Evolutionary conservation across 1,284 basidiomycete genomes (phyloP).

Genomic region (Moesziomyces sp.): DNA sequence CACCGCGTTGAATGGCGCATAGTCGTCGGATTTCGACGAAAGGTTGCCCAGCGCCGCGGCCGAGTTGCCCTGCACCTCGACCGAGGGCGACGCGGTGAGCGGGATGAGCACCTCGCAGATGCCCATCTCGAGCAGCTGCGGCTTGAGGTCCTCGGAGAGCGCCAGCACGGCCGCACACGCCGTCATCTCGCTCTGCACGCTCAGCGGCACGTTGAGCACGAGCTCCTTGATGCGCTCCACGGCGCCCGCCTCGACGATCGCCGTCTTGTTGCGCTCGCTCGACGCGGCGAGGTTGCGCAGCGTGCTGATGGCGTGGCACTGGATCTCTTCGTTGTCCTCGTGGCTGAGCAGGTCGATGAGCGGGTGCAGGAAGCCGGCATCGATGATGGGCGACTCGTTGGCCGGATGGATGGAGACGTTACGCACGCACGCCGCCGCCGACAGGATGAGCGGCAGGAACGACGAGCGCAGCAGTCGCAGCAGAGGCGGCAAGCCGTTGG

Average conservation of each 20-base stretch:
- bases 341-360: slow-evolving; percentile 95
- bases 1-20: slow-evolving; percentile 95
- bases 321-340: slow-evolving; percentile 98
- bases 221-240: slow-evolving; percentile 97
- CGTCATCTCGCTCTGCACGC: slow-evolving; percentile 99
- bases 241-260: slow-evolving; percentile 98
- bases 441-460: slow-evolving; percentile 97
- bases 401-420: slow-evolving; percentile 99
- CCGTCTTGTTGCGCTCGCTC: slow-evolving; percentile 97
- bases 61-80: slow-evolving; percentile 98
- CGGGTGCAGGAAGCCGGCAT: slow-evolving; percentile 95
- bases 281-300: slow-evolving; percentile 95
- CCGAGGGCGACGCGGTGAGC: slow-evolving; percentile 91
- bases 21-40: slow-evolving; percentile 92
- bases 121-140: slow-evolving; percentile 88
- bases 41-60: slow-evolving; percentile 97
- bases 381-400: slow-evolving; percentile 99
- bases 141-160: slow-evolving; percentile 66
- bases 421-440: slow-evolving; percentile 96
- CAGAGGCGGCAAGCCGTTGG: slow-evolving; percentile 89
- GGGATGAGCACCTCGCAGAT: slow-evolving; percentile 98
- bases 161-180: slow-evolving; percentile 83
- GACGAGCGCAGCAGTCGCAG: slow-evolving; percentile 95
- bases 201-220: slow-evolving; percentile 91
- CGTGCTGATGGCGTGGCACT: slow-evolving; percentile 99